phyloP scores from a whole-genome alignment of 2,329 filamentous ascomycete species.

The Trichoderma hamatum region DNA sequence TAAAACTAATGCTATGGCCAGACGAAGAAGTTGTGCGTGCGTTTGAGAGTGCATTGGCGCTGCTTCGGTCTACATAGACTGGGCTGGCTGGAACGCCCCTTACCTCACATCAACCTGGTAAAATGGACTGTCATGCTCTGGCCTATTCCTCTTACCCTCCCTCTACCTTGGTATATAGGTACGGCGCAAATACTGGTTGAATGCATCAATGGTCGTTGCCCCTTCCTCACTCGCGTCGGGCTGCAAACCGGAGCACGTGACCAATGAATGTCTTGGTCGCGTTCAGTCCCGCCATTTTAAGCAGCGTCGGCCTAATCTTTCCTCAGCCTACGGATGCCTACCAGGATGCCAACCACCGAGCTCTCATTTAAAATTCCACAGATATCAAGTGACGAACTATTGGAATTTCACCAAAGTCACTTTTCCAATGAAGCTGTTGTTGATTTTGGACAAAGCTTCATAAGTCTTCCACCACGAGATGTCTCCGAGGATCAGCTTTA shows the following conservation, averaged over 20 bases:
- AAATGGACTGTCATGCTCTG: background rate
- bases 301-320: background rate
- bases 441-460: slow-evolving; percentile 53
- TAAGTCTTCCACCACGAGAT: slow-evolving; percentile 36
- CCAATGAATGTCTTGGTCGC: background rate
- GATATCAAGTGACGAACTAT: slow-evolving; percentile 54
- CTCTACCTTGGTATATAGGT: background rate
- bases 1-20: slow-evolving; percentile 32
- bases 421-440: slow-evolving; percentile 54
- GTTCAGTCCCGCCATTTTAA: slow-evolving; percentile 1
- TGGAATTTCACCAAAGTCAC: slow-evolving; percentile 61
- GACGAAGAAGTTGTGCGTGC: slow-evolving; percentile 61
- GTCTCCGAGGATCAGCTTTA: slow-evolving; percentile 37
- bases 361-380: slow-evolving; percentile 31
- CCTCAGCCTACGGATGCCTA: background rate
- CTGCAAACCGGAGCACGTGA: slow-evolving; percentile 2
- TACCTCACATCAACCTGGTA: background rate
- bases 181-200: background rate
- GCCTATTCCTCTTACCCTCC: background rate
- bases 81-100: background rate
- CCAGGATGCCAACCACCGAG: slow-evolving; percentile 10
- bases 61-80: slow-evolving; percentile 47
- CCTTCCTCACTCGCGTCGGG: background rate
- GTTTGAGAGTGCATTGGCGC: slow-evolving; percentile 63
- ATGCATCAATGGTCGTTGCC: background rate